Evolutionary conservation across 2,329 filamentous ascomycete genomes (phyloP), one percentile per base, ranked within the genome.

Genomic region (Plectosphaerella plurivora): DNA sequence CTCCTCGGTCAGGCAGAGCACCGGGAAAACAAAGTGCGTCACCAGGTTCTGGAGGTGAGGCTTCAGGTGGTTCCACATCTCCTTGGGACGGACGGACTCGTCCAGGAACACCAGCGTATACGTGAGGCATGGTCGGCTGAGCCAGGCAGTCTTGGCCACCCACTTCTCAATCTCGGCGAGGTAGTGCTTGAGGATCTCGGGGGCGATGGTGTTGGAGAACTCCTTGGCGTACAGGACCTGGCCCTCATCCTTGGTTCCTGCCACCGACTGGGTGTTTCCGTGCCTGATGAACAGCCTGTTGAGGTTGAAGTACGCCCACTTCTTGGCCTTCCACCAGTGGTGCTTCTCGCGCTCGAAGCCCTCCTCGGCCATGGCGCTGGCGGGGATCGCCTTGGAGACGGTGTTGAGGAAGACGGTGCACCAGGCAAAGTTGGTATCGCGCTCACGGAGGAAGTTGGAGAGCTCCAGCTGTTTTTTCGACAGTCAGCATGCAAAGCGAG

Each of bases 271-370:
- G 12, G 56, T 56, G 74, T 96, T 97, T 55, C 94, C 94, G 65
- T 99, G 96, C 89, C 91, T 83, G 61, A 97, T 92, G 66, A 94
- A 99, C 16, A 99, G 82, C 57, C 94, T 84, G 74, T 99, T 99
- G 61, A 99, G 74, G 71, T 97, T 97, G 65, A 94, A 96, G 71
- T 97, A 99, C 14, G 93, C 89, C 94, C 94, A 97, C 73, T 99
- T 99, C 85, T 97, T 97, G 58, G 92, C 89, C 77, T 97, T 99
- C 93, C 93, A 99, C 93, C 94, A 99, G 70, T 97, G 91, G 67
- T 96, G 92, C 63, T 87, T 83, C 71, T 97, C 94, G 53, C 94
- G 84, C 65, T 97, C 93, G 53, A 90, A 85, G 50, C 87, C 74
- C 54, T 86, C 90, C 55, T 89, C 89, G 53, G 78, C 70, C 81